Evolutionary conservation across 176 grass and related monocot genomes (phyloP).

Genomic region (Carex kokanica): DNA sequence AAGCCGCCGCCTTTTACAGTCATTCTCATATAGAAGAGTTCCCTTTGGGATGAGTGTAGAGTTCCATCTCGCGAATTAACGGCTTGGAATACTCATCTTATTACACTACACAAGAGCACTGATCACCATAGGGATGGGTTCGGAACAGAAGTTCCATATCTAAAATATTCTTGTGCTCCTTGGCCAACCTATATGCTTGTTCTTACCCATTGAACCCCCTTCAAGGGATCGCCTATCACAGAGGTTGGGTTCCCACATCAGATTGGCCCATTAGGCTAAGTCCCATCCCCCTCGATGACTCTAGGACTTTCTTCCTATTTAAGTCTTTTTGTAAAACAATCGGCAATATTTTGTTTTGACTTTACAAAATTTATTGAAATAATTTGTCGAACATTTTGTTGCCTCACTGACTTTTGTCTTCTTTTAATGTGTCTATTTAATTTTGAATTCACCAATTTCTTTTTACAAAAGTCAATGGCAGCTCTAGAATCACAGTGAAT

Average conservation of each 20-base stretch:
- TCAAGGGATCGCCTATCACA: slow-evolving; percentile 11
- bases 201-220: slow-evolving; percentile 1
- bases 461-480: slow-evolving; percentile 11
- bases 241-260: neutral
- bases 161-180: too few species aligned
- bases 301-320: too few species aligned
- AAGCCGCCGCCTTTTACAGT: too few species aligned
- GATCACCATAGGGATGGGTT: too few species aligned
- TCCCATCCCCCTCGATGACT: neutral
- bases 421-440: neutral
- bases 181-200: neutral
- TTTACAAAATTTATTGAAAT: neutral
- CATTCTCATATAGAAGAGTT: too few species aligned
- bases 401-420: neutral
- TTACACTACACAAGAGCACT: too few species aligned
- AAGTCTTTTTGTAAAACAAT: neutral
- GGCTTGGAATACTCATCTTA: too few species aligned
- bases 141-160: too few species aligned
- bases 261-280: neutral
- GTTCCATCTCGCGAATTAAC: too few species aligned
- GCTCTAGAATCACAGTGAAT: slow-evolving; percentile 12
- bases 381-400: neutral
- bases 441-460: slow-evolving; percentile 3
- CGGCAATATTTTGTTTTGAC: neutral
- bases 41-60: too few species aligned